Percentiles rank a stretch among this genome's conserved stretches.
These are phyloP conservation scores for Elsinoe ampelina DNA, from an alignment of 2,329 filamentous ascomycete species.

Conservation along the genomic window DNA sequence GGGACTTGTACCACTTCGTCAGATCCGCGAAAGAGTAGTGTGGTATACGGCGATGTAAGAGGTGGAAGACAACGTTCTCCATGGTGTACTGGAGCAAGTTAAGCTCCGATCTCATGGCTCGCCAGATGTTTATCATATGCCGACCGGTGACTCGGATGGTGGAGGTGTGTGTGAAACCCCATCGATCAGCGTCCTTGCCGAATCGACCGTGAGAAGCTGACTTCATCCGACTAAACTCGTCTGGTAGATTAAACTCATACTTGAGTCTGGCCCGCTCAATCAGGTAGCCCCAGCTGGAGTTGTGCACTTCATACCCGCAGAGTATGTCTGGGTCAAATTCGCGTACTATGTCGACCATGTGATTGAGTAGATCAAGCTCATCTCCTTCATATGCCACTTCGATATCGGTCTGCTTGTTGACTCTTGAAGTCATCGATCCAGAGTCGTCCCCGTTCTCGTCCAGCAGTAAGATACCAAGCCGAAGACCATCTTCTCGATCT, in stretches of 20 bases:
- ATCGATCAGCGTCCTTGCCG: slow-evolving; percentile 76
- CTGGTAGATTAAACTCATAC: slow-evolving; percentile 83
- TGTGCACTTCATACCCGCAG: slow-evolving; percentile 90
- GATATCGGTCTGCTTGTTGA: slow-evolving; percentile 49
- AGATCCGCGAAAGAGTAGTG: slow-evolving; percentile 74
- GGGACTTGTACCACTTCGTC: slow-evolving; percentile 70
- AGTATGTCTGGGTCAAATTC: slow-evolving; percentile 81
- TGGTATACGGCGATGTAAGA: slow-evolving; percentile 78
- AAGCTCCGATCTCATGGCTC: slow-evolving; percentile 87
- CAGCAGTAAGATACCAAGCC: slow-evolving; percentile 64
- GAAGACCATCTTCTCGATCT: slow-evolving; percentile 42
- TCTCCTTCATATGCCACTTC: slow-evolving; percentile 66
- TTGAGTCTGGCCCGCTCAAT: slow-evolving; percentile 79
- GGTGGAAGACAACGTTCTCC: slow-evolving; percentile 89
- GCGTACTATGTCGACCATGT: slow-evolving; percentile 80
- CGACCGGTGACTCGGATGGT: slow-evolving; percentile 87
- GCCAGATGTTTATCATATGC: slow-evolving; percentile 96
- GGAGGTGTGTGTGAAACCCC: slow-evolving; percentile 91
- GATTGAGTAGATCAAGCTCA: slow-evolving; percentile 75
- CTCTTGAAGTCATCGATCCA: slow-evolving; percentile 47
- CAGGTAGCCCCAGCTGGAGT: slow-evolving; percentile 88
- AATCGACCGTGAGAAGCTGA: slow-evolving; percentile 72
- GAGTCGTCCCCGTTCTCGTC: slow-evolving; percentile 38
- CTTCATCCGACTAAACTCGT: slow-evolving; percentile 85
- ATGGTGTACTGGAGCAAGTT: slow-evolving; percentile 90